Evolutionary conservation across 140 eudicot species (phyloP), one percentile per base, ranked within the genome.

Genomic region (Anethum foeniculum): DNA sequence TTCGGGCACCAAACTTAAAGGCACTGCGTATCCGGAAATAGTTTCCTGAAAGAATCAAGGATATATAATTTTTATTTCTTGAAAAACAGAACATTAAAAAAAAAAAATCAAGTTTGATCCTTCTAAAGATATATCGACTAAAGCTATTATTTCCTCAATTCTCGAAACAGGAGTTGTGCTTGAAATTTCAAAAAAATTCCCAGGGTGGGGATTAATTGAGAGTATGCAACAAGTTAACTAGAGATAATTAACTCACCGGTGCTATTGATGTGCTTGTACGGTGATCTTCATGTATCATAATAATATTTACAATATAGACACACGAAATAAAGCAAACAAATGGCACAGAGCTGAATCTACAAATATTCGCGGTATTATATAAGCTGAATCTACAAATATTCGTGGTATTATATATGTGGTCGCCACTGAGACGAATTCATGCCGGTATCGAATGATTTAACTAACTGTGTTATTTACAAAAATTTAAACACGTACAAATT

Each of bases 1-100:
- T 90, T 48, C 86, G 82, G n/a, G 97, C 97, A 79, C 96, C 98
- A 68, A 56, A 82, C 38, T 87, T 60, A 78, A 94, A 85, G 36
- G 97, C 96, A 69, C 88, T 79, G 62, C 84, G 80, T 74, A 94
- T 90, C 1, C 94, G 94, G 43, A 43, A 86, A 83, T 65, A 90
- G 71, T 82, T 88, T 54, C 92, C 98, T 94, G 79, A 51, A 82
- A 81, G 28, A 36, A 18, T 38, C 15, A 11, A 15, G 81, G 25
- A 39, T 34, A 18, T n/a, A 47, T 6, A 28, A 12, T 75, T 76
- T 82, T 44, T 44, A 77, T 75, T 48, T 58, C 34, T 65, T 44
- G 62, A 7, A 5, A 68, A 38, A 27, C 27, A 44, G 6, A 74
- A 74, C 34, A 80, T 27, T 41, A 21, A 16, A 46, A 13, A 67